A percentile compares a stretch with the other conserved stretches of the same genome.
phyloP scores from a whole-genome alignment of 768 basidiomycete genomes.

The Lactarius hatsudake region DNA sequence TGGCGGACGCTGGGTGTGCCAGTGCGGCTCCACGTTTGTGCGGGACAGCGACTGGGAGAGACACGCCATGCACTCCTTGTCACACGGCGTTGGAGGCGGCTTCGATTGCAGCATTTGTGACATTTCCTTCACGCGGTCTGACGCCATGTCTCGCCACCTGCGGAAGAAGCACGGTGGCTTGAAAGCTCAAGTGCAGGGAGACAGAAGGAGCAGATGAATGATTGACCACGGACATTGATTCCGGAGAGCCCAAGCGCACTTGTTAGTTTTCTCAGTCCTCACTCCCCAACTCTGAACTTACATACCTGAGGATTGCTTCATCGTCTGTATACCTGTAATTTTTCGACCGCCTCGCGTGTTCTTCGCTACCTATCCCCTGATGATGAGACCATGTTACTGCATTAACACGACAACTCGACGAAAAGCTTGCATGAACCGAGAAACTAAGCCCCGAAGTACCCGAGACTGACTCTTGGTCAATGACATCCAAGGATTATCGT shows the following conservation, averaged over 20 bases:
- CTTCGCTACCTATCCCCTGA: not conserved
- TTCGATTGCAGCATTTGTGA: conserved; percentile 22
- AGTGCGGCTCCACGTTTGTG: conserved; percentile 20
- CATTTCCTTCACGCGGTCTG: conserved; percentile 22
- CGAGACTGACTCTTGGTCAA: not conserved
- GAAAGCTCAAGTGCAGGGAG: not conserved
- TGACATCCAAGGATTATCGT: not conserved
- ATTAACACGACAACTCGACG: not conserved
- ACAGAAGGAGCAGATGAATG: not conserved
- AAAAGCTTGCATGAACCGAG: not conserved
- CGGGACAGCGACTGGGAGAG: conserved; percentile 25
- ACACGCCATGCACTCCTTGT: conserved; percentile 19
- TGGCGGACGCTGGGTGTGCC: conserved; percentile 20
- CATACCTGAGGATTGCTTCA: not conserved
- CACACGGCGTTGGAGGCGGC: conserved; percentile 16
- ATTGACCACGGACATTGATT: not conserved
- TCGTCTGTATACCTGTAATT: not conserved
- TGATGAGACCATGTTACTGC: not conserved
- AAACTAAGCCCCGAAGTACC: not conserved
- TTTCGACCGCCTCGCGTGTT: not conserved
- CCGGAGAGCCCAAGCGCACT: not conserved
- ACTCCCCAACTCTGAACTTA: not conserved
- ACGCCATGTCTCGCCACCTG: conserved; percentile 22
- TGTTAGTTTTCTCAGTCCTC: not conserved
- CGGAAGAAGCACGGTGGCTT: conserved; percentile 22